These are phyloP conservation scores for Medicago truncatula DNA, from an alignment of 306 rosid species.

Conservation along the genomic window DNA sequence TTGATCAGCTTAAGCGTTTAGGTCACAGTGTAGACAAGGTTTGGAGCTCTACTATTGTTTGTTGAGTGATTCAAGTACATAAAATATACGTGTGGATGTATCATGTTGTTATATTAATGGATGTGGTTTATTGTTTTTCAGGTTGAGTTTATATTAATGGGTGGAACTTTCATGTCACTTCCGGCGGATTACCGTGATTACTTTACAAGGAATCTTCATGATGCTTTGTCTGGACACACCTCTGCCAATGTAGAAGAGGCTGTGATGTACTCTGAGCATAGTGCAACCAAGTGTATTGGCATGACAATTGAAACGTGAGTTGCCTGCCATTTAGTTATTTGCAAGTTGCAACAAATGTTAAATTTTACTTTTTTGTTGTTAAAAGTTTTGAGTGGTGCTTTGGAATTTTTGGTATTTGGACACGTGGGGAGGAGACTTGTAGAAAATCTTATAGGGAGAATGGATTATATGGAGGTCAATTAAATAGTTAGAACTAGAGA, in stretches of 20 bases:
- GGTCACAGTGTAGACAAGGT: constrained; percentile 99
- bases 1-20: constrained; percentile 97
- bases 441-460: neutral
- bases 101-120: neutral
- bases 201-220: constrained; percentile 90
- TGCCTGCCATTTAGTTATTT: neutral
- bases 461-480: neutral
- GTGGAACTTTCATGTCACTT: constrained; percentile 96
- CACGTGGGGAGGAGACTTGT: neutral
- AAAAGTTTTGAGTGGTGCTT: constrained; percentile 20
- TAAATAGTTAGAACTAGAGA: neutral
- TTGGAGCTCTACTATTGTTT: constrained; percentile 23
- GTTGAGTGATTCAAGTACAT: constrained; percentile 12
- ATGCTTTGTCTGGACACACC: constrained; percentile 95
- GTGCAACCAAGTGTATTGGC: constrained; percentile 94
- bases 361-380: neutral
- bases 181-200: constrained; percentile 94
- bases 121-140: constrained; percentile 51
- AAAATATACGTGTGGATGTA: neutral
- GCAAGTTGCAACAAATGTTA: constrained; percentile 16
- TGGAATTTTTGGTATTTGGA: neutral
- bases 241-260: constrained; percentile 98
- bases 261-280: constrained; percentile 86
- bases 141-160: constrained; percentile 98
- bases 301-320: constrained; percentile 97